Conservation (phyloP, 768 basidiomycete species). For the Calocera viscosa region DNA sequence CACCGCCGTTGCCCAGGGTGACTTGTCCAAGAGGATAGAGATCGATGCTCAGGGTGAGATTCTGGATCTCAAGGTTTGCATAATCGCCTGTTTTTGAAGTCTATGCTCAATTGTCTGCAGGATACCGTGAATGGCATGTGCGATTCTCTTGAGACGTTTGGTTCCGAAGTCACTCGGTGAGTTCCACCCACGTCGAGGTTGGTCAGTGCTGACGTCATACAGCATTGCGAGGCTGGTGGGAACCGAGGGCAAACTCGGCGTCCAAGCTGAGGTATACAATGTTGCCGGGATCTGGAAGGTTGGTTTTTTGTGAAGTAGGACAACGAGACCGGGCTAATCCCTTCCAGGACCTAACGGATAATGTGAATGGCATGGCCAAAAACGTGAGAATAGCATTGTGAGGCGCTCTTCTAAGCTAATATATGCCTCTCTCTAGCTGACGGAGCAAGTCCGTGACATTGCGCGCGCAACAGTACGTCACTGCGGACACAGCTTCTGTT, state of each 20-base stretch:
- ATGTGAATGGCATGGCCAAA: slow-evolving; percentile 90
- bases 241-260: slow-evolving; percentile 88
- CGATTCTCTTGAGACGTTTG: neutral
- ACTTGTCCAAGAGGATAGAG: slow-evolving; percentile 38
- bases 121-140: slow-evolving; percentile 88
- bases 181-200: neutral
- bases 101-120: slow-evolving; percentile 35
- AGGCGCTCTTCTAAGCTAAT: neutral
- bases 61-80: slow-evolving; percentile 40
- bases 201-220: neutral
- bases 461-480: slow-evolving; percentile 75
- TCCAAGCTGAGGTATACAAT: slow-evolving; percentile 84
- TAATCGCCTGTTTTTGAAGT: neutral
- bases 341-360: slow-evolving; percentile 70
- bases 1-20: slow-evolving; percentile 29
- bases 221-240: slow-evolving; percentile 94
- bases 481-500: neutral
- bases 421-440: slow-evolving; percentile 44
- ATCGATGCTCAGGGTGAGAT: slow-evolving; percentile 91
- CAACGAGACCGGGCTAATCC: slow-evolving; percentile 6
- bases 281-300: slow-evolving; percentile 95
- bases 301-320: neutral
- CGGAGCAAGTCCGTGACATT: slow-evolving; percentile 85
- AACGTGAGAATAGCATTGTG: slow-evolving; percentile 43
- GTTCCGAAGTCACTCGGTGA: slow-evolving; percentile 41